phyloP scores from a whole-genome alignment of 768 basidiomycete species.

The Agaricus sinodeliciosus region DNA sequence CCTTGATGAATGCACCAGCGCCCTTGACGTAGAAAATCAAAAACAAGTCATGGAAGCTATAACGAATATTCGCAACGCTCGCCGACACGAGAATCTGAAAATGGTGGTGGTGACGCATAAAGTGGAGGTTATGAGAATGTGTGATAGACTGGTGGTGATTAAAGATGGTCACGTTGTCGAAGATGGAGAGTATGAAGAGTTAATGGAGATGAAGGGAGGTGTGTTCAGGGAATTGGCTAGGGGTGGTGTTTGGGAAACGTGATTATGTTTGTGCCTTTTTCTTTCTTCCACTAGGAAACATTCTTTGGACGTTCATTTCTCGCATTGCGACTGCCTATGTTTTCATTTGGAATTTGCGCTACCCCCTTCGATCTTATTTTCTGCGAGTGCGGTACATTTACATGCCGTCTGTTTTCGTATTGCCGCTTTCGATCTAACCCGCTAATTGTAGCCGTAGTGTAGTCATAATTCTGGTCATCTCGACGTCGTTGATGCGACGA shows the following conservation, averaged over 20 bases:
- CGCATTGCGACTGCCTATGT: too few relatives aligned
- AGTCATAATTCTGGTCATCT: too few relatives aligned
- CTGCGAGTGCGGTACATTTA: too few relatives aligned
- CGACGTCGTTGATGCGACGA: too few relatives aligned
- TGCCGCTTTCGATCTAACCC: too few relatives aligned
- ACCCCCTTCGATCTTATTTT: too few relatives aligned
- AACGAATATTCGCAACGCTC: conserved; percentile 28
- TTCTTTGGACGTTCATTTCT: too few relatives aligned
- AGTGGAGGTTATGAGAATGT: conserved; percentile 82
- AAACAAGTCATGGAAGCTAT: conserved; percentile 68
- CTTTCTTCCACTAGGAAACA: background rate
- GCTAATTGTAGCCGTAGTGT: too few relatives aligned
- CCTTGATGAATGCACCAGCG: conserved; percentile 93
- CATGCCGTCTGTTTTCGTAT: too few relatives aligned
- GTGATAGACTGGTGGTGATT: conserved; percentile 82
- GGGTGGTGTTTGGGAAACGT: conserved; percentile 54
- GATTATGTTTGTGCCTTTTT: background rate
- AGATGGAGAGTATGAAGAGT: conserved; percentile 66
- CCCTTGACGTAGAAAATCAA: conserved; percentile 83
- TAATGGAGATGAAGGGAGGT: conserved; percentile 55
- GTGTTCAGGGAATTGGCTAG: conserved; percentile 72
- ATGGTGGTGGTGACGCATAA: conserved; percentile 95
- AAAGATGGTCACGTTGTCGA: conserved; percentile 74
- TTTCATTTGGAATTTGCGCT: too few relatives aligned
- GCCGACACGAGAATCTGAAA: conserved; percentile 34